phyloP scores from a whole-genome alignment of 345 rosid genomes.

The Carallia brachiata region DNA sequence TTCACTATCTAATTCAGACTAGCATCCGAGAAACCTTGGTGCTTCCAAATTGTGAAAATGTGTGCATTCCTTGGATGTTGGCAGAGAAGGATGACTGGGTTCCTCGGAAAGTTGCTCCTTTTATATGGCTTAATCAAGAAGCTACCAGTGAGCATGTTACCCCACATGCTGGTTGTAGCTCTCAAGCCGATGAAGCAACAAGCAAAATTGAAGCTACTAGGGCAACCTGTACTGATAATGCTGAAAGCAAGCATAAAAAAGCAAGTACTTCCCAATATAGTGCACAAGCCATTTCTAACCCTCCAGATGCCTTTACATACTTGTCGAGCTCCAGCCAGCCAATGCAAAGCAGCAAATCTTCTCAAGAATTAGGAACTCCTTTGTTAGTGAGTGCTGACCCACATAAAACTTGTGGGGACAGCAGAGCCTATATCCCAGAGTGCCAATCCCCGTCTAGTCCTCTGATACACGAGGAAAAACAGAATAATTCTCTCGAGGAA shows the following conservation, averaged over 20 bases:
- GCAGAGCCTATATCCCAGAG: constrained; percentile 26
- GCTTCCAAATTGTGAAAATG: constrained; percentile 83
- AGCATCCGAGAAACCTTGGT: constrained; percentile 73
- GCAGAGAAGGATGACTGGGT: constrained; percentile 95
- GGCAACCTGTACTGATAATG: constrained; percentile 23
- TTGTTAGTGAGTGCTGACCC: constrained; percentile 39
- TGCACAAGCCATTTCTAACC: constrained; percentile 24
- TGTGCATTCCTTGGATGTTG: constrained; percentile 78
- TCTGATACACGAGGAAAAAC: constrained; percentile 24
- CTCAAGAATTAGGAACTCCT: constrained; percentile 55
- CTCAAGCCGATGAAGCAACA: constrained; percentile 41
- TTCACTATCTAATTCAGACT: constrained; percentile 39
- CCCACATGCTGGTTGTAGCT: constrained; percentile 19
- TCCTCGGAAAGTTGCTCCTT: constrained; percentile 70
- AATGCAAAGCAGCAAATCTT: constrained; percentile 29
- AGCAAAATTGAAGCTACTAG: constrained; percentile 27
- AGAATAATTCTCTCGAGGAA: constrained; percentile 34
- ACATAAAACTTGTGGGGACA: constrained; percentile 27
- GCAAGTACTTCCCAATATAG: constrained; percentile 23
- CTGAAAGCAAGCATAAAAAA: constrained; percentile 38
- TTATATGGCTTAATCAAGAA: constrained; percentile 81
- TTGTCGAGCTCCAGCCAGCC: constrained; percentile 24
- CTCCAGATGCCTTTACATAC: constrained; percentile 16
- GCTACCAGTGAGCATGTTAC: constrained; percentile 33
- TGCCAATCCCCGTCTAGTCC: constrained; percentile 30